These are phyloP conservation scores for Globisporangium megalacanthum DNA, from an alignment of 352 stramenopile genomes.

Conservation along the genomic window DNA sequence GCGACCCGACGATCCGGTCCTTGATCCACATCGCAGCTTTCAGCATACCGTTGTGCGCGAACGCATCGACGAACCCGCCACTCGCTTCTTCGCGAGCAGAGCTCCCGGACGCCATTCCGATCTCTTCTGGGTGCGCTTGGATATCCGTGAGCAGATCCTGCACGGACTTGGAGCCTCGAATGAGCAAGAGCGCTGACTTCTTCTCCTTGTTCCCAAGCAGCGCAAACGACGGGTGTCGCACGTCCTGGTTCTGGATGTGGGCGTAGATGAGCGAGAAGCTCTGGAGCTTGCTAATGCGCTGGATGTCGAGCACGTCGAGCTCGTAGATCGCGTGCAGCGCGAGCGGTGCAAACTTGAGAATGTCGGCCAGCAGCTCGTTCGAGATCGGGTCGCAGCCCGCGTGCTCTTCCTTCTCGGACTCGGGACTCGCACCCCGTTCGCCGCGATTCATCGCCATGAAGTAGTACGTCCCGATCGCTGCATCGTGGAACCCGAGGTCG, in stretches of 20 bases:
- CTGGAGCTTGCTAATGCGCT: conserved; percentile 76
- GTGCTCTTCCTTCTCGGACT: conserved; percentile 57
- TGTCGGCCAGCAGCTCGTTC: conserved; percentile 62
- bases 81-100: conserved; percentile 32
- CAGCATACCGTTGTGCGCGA: conserved; percentile 84
- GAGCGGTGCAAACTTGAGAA: conserved; percentile 71
- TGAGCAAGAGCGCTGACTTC: conserved; percentile 74
- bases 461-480: conserved; percentile 81
- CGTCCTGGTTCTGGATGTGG: conserved; percentile 76
- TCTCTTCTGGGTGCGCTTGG: conserved; percentile 75
- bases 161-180: conserved; percentile 83
- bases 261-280: conserved; percentile 77
- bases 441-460: conserved; percentile 88
- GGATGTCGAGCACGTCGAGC: conserved; percentile 76
- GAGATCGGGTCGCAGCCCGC: conserved; percentile 47
- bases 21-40: conserved; percentile 88
- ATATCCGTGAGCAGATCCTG: conserved; percentile 85
- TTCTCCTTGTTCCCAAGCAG: conserved; percentile 72
- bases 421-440: conserved; percentile 63
- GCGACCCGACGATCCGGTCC: conserved; percentile 66
- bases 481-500: conserved; percentile 79
- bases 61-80: conserved; percentile 79
- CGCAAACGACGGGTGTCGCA: conserved; percentile 76
- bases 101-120: conserved; percentile 36
- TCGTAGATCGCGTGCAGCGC: conserved; percentile 84